Evolutionary conservation across 2,329 filamentous ascomycete genomes (phyloP).

Genomic region (Hirsutella rhossiliensis): DNA sequence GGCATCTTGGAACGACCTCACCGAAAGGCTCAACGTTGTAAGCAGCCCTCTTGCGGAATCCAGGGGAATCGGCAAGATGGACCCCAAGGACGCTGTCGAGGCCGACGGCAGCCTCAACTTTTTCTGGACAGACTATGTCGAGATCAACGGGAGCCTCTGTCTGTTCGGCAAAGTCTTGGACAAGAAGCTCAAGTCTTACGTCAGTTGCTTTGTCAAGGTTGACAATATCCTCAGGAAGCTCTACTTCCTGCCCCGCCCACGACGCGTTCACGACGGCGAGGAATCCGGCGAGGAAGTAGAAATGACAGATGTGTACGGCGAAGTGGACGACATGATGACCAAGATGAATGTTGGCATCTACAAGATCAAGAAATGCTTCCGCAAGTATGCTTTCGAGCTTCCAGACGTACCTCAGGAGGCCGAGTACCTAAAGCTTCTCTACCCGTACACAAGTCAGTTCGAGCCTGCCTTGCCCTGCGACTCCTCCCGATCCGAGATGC

Average conservation of each 20-base stretch:
- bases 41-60: constrained; percentile 57
- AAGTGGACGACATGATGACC: constrained; percentile 82
- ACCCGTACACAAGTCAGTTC: constrained; percentile 68
- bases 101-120: constrained; percentile 84
- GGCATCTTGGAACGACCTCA: constrained; percentile 79
- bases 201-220: constrained; percentile 91
- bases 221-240: constrained; percentile 90
- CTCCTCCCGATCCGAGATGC: neutral
- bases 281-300: constrained; percentile 67
- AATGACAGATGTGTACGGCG: constrained; percentile 81
- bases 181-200: constrained; percentile 64
- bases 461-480: neutral
- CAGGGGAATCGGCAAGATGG: constrained; percentile 64
- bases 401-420: constrained; percentile 75
- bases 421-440: constrained; percentile 90
- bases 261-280: constrained; percentile 41
- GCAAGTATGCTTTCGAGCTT: constrained; percentile 95
- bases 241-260: constrained; percentile 77
- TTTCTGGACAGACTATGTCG: constrained; percentile 96
- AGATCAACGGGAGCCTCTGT: constrained; percentile 82
- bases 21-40: constrained; percentile 73
- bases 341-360: constrained; percentile 76
- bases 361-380: constrained; percentile 81
- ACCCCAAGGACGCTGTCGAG: constrained; percentile 77
- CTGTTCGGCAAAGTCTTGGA: constrained; percentile 94